These are phyloP conservation scores for Saprolegnia diclina DNA, from an alignment of 352 stramenopile species.

Conservation along the genomic window DNA sequence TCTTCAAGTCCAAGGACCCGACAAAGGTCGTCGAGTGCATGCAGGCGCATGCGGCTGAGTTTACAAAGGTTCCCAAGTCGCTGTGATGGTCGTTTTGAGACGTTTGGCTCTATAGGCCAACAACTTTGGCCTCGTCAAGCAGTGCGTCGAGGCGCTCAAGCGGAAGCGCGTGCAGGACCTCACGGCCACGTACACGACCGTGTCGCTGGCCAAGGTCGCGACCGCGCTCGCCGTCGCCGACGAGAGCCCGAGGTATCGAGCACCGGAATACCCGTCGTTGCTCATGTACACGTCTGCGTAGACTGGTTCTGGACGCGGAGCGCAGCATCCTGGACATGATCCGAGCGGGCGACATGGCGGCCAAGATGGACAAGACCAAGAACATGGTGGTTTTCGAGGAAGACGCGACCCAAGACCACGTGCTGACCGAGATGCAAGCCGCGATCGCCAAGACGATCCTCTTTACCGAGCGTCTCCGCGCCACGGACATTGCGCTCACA, in stretches of 20 bases:
- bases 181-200: constrained; percentile 71
- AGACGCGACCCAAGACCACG: neutral
- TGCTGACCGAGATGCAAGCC: neutral
- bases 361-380: constrained; percentile 17
- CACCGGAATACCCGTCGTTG: too few relatives aligned
- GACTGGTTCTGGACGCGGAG: neutral
- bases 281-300: neutral
- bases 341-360: constrained; percentile 2
- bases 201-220: constrained; percentile 54
- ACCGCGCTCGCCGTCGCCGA: neutral
- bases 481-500: neutral
- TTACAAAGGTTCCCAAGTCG: constrained; percentile 28
- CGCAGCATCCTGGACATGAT: constrained; percentile 18
- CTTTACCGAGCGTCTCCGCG: constrained; percentile 14
- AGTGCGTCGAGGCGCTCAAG: constrained; percentile 59
- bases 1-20: constrained; percentile 46
- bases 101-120: constrained; percentile 36
- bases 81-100: neutral
- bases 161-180: constrained; percentile 66
- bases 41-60: constrained; percentile 39
- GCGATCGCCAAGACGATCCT: constrained; percentile 2
- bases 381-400: constrained; percentile 10
- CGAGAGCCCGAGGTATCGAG: neutral
- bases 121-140: constrained; percentile 76
- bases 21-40: constrained; percentile 34